Percentiles rank a stretch among this genome's conserved stretches.
phyloP scores from a whole-genome alignment of 345 rosid genomes.

The Toxicodendron radicans region DNA sequence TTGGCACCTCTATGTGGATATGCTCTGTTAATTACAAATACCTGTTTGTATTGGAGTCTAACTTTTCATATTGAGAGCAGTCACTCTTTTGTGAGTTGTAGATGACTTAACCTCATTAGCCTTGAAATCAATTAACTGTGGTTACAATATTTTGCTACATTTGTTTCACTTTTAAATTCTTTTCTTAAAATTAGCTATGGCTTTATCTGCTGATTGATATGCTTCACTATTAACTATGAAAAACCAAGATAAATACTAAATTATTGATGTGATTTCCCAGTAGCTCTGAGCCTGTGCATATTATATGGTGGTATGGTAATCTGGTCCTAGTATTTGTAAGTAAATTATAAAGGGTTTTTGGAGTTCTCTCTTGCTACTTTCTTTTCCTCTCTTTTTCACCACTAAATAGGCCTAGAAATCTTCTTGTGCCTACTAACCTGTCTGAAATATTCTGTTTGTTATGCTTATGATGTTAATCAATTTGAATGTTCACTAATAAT shows the following conservation, averaged over 20 bases:
- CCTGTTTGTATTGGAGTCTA: too few species aligned
- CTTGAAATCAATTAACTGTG: background rate
- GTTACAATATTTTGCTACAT: background rate
- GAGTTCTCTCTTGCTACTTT: too few species aligned
- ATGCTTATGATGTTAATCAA: too few species aligned
- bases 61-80: background rate
- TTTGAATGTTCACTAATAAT: background rate
- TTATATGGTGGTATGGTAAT: background rate
- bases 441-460: background rate
- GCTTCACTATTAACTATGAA: background rate
- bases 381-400: background rate
- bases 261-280: background rate
- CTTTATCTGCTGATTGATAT: background rate
- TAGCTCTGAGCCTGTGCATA: background rate
- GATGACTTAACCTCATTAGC: background rate
- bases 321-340: background rate
- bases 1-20: background rate
- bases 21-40: too few species aligned
- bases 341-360: background rate
- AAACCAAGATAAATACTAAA: background rate
- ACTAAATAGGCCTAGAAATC: background rate
- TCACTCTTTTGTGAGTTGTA: background rate
- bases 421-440: constrained; percentile 7
- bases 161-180: background rate
- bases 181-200: too few species aligned